phyloP scores from a whole-genome alignment of 2,329 filamentous ascomycete species.

The Colletotrichum ledebouriae region DNA sequence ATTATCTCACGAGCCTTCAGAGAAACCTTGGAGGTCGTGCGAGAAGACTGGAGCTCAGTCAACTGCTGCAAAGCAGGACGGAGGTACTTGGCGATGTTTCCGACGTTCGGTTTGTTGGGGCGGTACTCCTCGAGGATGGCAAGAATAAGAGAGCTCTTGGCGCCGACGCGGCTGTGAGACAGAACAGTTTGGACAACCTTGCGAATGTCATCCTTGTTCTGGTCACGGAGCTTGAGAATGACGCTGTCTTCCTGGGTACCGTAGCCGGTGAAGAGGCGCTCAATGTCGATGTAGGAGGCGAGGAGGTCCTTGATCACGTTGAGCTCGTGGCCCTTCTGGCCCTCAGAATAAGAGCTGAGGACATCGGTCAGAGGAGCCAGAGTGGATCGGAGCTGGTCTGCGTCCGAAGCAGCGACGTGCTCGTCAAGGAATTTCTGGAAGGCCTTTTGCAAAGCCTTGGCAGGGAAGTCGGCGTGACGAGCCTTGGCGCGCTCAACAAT shows the following conservation, averaged over 20 bases:
- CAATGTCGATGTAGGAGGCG: conserved; percentile 84
- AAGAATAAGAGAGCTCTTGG: conserved; percentile 94
- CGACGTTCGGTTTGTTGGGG: conserved; percentile 91
- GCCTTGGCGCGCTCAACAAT: conserved; percentile 86
- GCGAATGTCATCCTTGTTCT: conserved; percentile 92
- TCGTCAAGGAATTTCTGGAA: conserved; percentile 92
- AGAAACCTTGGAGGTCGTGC: conserved; percentile 90
- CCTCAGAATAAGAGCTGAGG: conserved; percentile 84
- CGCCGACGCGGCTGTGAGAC: conserved; percentile 90
- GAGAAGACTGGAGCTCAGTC: conserved; percentile 88
- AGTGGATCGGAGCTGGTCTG: conserved; percentile 77
- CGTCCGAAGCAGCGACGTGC: conserved; percentile 80
- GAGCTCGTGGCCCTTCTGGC: conserved; percentile 92
- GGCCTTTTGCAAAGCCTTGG: conserved; percentile 86
- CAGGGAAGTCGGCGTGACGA: conserved; percentile 89
- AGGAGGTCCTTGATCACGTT: conserved; percentile 84
- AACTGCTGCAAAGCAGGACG: conserved; percentile 85
- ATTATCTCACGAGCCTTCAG: conserved; percentile 97
- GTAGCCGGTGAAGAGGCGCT: conserved; percentile 88
- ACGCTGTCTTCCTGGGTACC: conserved; percentile 93
- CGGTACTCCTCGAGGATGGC: conserved; percentile 95
- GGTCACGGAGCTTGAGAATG: conserved; percentile 91
- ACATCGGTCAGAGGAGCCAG: conserved; percentile 83
- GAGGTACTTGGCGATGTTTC: conserved; percentile 90
- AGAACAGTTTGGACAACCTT: conserved; percentile 91